Evolutionary conservation across 768 basidiomycete genomes (phyloP), one percentile per base, ranked within the genome.

Genomic region (Rickenella mellea): DNA sequence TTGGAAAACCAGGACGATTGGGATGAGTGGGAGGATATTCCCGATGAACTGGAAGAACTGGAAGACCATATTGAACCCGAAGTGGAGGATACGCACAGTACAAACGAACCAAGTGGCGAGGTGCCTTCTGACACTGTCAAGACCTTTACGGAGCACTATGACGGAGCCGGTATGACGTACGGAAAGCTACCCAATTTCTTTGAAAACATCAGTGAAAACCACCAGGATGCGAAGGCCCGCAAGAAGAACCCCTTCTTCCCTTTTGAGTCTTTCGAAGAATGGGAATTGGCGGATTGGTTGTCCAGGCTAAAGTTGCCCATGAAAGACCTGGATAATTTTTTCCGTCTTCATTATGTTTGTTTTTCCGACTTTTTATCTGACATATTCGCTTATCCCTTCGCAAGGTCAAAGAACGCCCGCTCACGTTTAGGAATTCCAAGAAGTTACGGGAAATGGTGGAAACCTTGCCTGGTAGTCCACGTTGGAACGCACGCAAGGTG

Each of bases 241-340:
- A 37, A 22, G 14, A 17, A 46, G 1, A 63, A 61, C 36, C 32
- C 55, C 0, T 63, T 54, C 39, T 65, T 61, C 39, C 64, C 59
- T 12, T 67, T 61, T 45, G 45, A 51, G 6, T 54, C 51, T 10
- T 42, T 48, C 12, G 44, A 42, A 1, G 62, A 67, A 38, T 65
- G 63, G 63, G 51, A 64, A 46, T 26, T 63, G 4, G 60, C 51
- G 6, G 52, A 46, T 5, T 64, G 55, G 45, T 51, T 64, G 0
- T 41, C 56, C 14, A 43, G 40, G 4, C 59, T 56, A 5, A 33
- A 46, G 15, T 42, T 65, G 30, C 62, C 58, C 28, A 57, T 61
- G 58, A 42, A 47, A 9, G 48, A 44, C 5, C 56, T 61, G 8
- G 46, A 59, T 24, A 42, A 54, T 12, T 58, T 64, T 27, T 38